Conservation (phyloP, 164 flowering plant genomes). For the Vitis labrusca region DNA sequence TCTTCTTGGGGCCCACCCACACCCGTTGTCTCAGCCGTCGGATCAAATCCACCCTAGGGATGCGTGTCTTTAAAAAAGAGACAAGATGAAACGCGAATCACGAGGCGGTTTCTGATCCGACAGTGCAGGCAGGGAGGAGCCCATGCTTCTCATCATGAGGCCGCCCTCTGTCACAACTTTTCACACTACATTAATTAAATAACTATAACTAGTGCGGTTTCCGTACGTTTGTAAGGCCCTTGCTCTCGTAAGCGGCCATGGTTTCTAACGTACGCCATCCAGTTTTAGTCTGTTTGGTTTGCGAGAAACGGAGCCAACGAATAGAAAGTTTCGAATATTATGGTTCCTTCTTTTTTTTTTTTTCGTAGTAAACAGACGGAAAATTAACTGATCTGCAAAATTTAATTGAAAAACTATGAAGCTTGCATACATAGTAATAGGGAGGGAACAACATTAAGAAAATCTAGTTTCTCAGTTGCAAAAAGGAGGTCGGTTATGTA, state of each 20-base stretch:
- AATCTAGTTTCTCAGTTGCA: constrained; percentile 9
- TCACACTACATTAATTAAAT: background rate
- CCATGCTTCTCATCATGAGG: constrained; percentile 17
- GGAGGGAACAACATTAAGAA: constrained; percentile 10
- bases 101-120: constrained; percentile 4
- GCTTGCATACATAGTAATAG: background rate
- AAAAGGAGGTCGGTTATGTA: constrained; percentile 8
- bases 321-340: too few relatives aligned
- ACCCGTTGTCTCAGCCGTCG: background rate
- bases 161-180: constrained; percentile 4
- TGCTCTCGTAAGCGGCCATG: background rate
- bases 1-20: background rate
- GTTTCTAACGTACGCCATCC: background rate
- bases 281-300: background rate
- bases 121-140: background rate
- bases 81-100: background rate
- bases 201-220: background rate
- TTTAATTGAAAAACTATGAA: too few relatives aligned
- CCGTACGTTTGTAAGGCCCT: background rate
- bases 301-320: background rate
- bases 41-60: background rate
- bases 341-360: too few relatives aligned
- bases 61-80: background rate
- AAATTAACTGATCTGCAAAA: background rate
- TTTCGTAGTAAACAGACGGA: background rate